phyloP scores from a whole-genome alignment of 306 rosid genomes.

The Vigna reflexopilosa region DNA sequence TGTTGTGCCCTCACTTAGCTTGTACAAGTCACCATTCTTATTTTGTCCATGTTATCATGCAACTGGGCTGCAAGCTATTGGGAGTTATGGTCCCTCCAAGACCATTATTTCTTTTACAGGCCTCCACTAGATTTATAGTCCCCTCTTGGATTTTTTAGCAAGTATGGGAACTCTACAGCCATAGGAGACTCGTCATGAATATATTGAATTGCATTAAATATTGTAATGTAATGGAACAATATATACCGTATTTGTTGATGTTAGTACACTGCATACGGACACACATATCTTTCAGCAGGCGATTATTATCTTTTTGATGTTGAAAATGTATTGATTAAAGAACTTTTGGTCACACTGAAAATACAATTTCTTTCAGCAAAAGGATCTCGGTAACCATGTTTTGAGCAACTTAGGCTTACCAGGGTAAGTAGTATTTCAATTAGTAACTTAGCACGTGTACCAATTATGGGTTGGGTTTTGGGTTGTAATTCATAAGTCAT shows the following conservation, averaged over 20 bases:
- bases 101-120: not conserved
- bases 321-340: not conserved
- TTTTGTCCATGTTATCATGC: not conserved
- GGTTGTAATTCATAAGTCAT: not conserved
- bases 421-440: constrained; percentile 7
- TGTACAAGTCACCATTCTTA: not conserved
- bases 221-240: not conserved
- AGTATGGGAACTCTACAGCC: not conserved
- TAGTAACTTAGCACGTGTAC: not conserved
- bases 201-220: not conserved
- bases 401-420: not conserved
- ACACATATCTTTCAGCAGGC: not conserved
- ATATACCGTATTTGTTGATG: not conserved
- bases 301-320: not conserved
- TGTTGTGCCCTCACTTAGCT: not conserved
- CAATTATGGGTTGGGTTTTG: not conserved
- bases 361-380: not conserved
- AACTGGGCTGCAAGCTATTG: not conserved
- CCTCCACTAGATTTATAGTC: not conserved
- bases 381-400: not conserved
- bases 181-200: not conserved
- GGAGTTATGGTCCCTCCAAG: not conserved
- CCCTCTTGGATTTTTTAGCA: not conserved
- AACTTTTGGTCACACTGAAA: not conserved
- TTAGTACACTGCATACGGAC: not conserved